Base-by-base conservation (phyloP, 2,329 filamentous ascomycete genomes). In the Laburnicola sp. region DNA sequence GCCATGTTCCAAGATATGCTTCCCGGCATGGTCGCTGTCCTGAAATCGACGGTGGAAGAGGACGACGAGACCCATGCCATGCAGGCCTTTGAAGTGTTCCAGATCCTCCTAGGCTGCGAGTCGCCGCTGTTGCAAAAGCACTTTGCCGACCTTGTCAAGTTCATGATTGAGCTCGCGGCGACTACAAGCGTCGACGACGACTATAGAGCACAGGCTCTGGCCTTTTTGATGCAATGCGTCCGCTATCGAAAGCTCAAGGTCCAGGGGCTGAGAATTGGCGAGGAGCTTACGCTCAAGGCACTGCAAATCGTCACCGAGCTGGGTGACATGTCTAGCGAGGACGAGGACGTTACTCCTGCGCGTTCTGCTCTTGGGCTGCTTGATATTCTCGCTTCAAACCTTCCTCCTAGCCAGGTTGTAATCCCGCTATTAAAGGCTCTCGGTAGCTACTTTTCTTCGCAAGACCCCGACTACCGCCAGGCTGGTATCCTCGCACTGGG, bases 181-280 rank as follows among this genome's bases (percentile, higher is more conserved):
- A 89, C 95, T 75, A 87, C 82, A 38, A 80, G 88, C 34, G 81
- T 89, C 38, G 87, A 92, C 38, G 90, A 95, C 35, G 93, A 97
- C 53, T 88, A 89, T 46, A 85, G 94, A 62, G 87, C 88, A 4
- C 94, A 97, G 76, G 91, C 93, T 32, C 82, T 99, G 55, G 89
- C 89, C 56, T 97, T 97, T 84, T 82, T 99, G 53, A 92, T 96
- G 78, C 91, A 97, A 78, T 88, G 85, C 59, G 89, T 96, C 26
- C 86, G 89, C 58, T 97, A 93, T 79, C 86, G 93, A 69, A 95
- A 94, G 74, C 87, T 97, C 78, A 97, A 97, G 82, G 86, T 97
- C 48, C 94, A 97, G 78, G 89, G 83, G 55, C 86, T 97, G 76
- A 87, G 86, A 72, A 85, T 97, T 71, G 92, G 91, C 53, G 86